A percentile compares a stretch with the other conserved stretches of the same genome.
These are phyloP conservation scores for Oryza glumipatula DNA, from an alignment of 176 grass and related monocot species.

Conservation along the genomic window DNA sequence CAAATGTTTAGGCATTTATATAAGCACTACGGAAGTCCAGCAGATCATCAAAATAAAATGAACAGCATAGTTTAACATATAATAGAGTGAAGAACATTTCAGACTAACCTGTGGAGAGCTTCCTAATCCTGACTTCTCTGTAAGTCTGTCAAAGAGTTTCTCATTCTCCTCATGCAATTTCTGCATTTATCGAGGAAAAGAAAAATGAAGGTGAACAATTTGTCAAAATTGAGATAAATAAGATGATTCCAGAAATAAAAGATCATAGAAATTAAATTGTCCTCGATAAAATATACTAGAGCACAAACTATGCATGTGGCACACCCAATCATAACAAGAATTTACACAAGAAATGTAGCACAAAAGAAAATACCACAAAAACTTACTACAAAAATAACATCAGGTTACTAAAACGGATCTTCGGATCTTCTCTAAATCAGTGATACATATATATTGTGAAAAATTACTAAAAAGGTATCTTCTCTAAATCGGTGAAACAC, in stretches of 20 bases:
- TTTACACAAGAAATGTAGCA: background rate
- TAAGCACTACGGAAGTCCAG: slow-evolving; percentile 14
- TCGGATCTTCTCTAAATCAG: slow-evolving; percentile 3
- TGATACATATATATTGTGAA: background rate
- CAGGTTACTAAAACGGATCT: background rate
- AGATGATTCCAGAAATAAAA: slow-evolving; percentile 26
- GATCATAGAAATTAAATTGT: slow-evolving; percentile 26
- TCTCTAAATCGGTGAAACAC: background rate
- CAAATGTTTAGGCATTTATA: background rate
- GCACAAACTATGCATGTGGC: slow-evolving; percentile 18
- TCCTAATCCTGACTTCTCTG: slow-evolving; percentile 77
- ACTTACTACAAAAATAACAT: background rate
- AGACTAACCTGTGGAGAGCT: slow-evolving; percentile 63
- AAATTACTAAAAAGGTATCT: background rate
- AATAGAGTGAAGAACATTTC: slow-evolving; percentile 35
- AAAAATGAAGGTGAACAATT: slow-evolving; percentile 29
- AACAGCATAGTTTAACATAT: slow-evolving; percentile 18
- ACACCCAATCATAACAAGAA: background rate
- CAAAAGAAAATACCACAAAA: slow-evolving; percentile 1
- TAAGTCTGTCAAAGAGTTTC: slow-evolving; percentile 88
- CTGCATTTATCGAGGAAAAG: slow-evolving; percentile 52
- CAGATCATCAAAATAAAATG: slow-evolving; percentile 14
- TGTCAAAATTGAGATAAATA: slow-evolving; percentile 26
- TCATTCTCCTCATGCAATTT: slow-evolving; percentile 99
- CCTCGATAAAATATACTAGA: slow-evolving; percentile 7